Evolutionary conservation across 345 rosid species (phyloP).

Genomic region (Salix koriyanagi): DNA sequence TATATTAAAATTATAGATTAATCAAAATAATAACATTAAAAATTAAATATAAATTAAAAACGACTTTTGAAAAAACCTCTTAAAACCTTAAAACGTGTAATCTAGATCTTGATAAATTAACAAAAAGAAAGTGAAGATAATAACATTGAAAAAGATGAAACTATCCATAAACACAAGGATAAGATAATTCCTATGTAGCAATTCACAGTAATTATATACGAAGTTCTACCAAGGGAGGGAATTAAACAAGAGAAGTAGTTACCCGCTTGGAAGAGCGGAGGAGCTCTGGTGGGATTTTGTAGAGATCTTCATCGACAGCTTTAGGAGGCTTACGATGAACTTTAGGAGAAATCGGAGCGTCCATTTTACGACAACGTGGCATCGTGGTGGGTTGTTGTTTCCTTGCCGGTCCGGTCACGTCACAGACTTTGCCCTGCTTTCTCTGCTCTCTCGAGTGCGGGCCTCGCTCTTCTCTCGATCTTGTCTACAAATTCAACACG

Average conservation of each 20-base stretch:
- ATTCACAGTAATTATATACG: too few species aligned
- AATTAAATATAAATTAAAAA: too few species aligned
- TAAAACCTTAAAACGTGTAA: too few species aligned
- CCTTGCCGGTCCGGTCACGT: conserved; percentile 47
- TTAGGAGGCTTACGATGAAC: conserved; percentile 35
- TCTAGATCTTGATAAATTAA: too few species aligned
- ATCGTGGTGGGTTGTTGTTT: conserved; percentile 4
- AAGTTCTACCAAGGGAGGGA: too few species aligned
- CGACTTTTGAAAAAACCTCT: too few species aligned
- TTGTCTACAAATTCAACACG: conserved; percentile 22
- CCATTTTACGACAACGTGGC: not conserved
- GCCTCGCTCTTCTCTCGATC: conserved; percentile 36
- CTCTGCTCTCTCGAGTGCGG: conserved; percentile 44
- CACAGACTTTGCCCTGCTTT: conserved; percentile 57
- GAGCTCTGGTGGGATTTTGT: conserved; percentile 80
- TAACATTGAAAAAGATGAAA: too few species aligned
- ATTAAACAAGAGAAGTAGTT: not conserved
- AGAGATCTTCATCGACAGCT: conserved; percentile 86
- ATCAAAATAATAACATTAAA: too few species aligned
- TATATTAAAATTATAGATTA: too few species aligned
- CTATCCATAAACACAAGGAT: too few species aligned
- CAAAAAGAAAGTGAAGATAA: too few species aligned
- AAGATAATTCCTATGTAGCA: too few species aligned
- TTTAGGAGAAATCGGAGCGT: not conserved
- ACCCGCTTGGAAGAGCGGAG: conserved; percentile 39